Conservation (phyloP, 2,329 filamentous ascomycete species). For the Fusarium chlamydosporum region DNA sequence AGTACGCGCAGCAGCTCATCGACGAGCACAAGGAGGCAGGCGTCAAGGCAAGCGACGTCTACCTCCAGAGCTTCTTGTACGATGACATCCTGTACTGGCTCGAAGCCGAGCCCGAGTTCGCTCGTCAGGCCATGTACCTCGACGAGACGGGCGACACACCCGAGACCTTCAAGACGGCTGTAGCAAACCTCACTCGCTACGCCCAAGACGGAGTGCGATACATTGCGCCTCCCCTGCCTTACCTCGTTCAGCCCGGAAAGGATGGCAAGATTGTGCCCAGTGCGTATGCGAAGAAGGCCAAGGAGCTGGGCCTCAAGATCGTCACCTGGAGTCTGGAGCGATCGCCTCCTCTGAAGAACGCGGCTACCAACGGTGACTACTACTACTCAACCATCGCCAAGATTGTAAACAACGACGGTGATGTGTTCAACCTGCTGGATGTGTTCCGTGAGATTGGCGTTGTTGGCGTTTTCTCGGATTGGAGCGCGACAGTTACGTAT, state of each 20-base stretch:
- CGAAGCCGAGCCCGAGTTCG: slow-evolving; percentile 71
- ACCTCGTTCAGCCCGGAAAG: slow-evolving; percentile 66
- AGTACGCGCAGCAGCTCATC: slow-evolving; percentile 75
- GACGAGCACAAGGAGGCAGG: slow-evolving; percentile 69
- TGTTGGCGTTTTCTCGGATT: slow-evolving; percentile 75
- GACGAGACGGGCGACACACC: slow-evolving; percentile 72
- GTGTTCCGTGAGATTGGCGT: slow-evolving; percentile 74
- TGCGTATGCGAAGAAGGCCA: slow-evolving; percentile 72
- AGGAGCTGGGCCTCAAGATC: slow-evolving; percentile 73
- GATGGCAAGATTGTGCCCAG: slow-evolving; percentile 72
- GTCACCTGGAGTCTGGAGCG: slow-evolving; percentile 79
- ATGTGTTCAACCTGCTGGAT: slow-evolving; percentile 76
- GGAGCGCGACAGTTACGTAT: slow-evolving; percentile 77
- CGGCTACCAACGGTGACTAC: slow-evolving; percentile 62
- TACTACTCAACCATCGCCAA: slow-evolving; percentile 71
- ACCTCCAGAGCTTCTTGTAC: slow-evolving; percentile 76
- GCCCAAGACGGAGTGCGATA: slow-evolving; percentile 71
- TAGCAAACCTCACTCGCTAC: slow-evolving; percentile 69
- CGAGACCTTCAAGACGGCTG: slow-evolving; percentile 66
- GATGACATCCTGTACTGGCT: slow-evolving; percentile 77
- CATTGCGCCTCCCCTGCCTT: slow-evolving; percentile 73
- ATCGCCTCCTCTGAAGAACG: slow-evolving; percentile 70
- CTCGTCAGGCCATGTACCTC: slow-evolving; percentile 73
- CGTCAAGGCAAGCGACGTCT: slow-evolving; percentile 69
- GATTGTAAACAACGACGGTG: slow-evolving; percentile 72